Percentiles rank a stretch among this genome's conserved stretches.
These are phyloP conservation scores for Calocera cornea DNA, from an alignment of 768 basidiomycete species.

Conservation along the genomic window DNA sequence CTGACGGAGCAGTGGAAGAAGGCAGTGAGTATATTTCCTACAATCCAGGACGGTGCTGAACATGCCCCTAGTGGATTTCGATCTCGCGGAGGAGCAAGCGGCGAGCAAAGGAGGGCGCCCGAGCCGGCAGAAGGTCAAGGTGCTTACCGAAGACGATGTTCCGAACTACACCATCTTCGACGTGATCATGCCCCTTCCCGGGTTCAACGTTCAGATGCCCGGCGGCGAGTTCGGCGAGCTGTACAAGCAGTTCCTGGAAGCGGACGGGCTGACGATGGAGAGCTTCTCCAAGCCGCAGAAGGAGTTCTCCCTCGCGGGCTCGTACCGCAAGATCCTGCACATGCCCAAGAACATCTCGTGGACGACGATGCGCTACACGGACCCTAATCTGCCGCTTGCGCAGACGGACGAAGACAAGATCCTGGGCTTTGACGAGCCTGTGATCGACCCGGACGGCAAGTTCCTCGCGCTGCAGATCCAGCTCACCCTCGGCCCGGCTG, in stretches of 20 bases:
- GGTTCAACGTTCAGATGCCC: conserved; percentile 86
- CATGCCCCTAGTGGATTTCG: conserved; percentile 13
- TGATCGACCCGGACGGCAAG: conserved; percentile 52
- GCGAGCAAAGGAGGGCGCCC: conserved; percentile 21
- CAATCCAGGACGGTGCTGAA: conserved; percentile 15
- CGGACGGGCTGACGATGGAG: conserved; percentile 82
- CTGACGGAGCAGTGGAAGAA: conserved; percentile 12
- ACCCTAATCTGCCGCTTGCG: conserved; percentile 80
- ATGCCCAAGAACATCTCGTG: conserved; percentile 70
- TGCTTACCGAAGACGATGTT: conserved; percentile 62
- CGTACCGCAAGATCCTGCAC: conserved; percentile 85
- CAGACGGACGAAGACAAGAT: conserved; percentile 93
- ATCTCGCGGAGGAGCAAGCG: conserved; percentile 22
- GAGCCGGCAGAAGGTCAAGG: conserved; percentile 47
- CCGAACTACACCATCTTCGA: conserved; percentile 80
- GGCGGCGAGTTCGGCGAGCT: conserved; percentile 74
- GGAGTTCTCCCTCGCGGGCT: conserved; percentile 88
- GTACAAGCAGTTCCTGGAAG: conserved; percentile 64
- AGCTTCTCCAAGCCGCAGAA: conserved; percentile 83
- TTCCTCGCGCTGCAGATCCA: conserved; percentile 81
- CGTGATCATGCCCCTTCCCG: conserved; percentile 94
- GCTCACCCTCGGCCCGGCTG: conserved; percentile 74
- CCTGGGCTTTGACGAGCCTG: conserved; percentile 64
- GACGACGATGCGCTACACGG: conserved; percentile 75
- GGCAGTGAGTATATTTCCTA: conserved; percentile 22